These are phyloP conservation scores for Paecilomyces dactylethromorphus DNA, from an alignment of 2,329 filamentous ascomycete genomes.

Conservation along the genomic window DNA sequence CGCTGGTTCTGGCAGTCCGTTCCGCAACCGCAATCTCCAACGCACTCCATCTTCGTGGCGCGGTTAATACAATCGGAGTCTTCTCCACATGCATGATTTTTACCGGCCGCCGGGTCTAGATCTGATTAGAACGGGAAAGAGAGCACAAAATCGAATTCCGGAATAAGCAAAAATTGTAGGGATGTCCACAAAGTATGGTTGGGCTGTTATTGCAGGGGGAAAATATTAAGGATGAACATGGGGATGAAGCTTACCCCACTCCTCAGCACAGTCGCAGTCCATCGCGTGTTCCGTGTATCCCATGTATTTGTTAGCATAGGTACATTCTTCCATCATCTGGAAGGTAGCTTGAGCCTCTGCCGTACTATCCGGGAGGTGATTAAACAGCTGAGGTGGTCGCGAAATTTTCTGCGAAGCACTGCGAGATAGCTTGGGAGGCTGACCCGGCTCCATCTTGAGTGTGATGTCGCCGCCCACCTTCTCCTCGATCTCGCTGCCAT, in stretches of 20 bases:
- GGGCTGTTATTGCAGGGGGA: background rate
- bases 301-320: conserved; percentile 86
- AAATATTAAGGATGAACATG: background rate
- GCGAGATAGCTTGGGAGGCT: conserved; percentile 65
- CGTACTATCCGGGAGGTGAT: conserved; percentile 71
- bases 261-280: conserved; percentile 90
- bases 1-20: conserved; percentile 86
- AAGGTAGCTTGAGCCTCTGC: conserved; percentile 70
- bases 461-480: conserved; percentile 55
- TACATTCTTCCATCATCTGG: conserved; percentile 73
- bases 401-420: conserved; percentile 65
- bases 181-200: background rate
- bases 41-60: conserved; percentile 95
- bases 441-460: conserved; percentile 57
- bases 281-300: conserved; percentile 87
- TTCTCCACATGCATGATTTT: conserved; percentile 84
- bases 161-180: conserved; percentile 2
- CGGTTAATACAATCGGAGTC: conserved; percentile 98
- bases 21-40: conserved; percentile 81
- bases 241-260: conserved; percentile 69
- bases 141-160: conserved; percentile 5
- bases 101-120: conserved; percentile 43
- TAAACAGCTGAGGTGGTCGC: conserved; percentile 61
- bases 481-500: conserved; percentile 43
- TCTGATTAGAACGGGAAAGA: conserved; percentile 3